Evolutionary conservation across 176 grass and related monocot genomes (phyloP), one percentile per base, ranked within the genome.

Genomic region (Triticum turgidum): DNA sequence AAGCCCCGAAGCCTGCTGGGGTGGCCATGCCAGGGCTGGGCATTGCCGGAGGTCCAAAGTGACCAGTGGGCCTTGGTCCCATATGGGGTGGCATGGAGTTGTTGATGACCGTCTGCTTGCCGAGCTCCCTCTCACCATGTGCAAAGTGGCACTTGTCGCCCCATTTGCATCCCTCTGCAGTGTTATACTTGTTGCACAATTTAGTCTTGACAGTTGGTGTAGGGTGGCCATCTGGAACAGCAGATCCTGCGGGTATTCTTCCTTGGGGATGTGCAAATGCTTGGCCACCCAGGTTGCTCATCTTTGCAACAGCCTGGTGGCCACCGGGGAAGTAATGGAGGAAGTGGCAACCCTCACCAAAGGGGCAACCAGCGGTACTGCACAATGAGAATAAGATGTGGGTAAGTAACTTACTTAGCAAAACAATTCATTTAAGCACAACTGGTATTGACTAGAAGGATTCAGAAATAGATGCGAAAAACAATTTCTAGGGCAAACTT

Each of bases 111-210:
- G 88, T 78, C 24, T 82, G 77, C 76, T 91, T 98, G 68, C 88
- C 91, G 15, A 98, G 84, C 37, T 98, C 96, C 45, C 90, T 82
- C 45, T 98, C 96, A 18, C 93, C 88, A 47, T 98, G 93, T 20
- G 96, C 96, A 86, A 98, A 95, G 69, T 93, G 93, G 72, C 93
- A 98, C 70, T 91, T 98, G 24, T 94, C 93, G 13, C 93, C 96
- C 74, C 75, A 98, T 92, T 95, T 98, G 84, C 93, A 98, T 17
- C 96, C 96, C 20, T 98, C 96, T 62, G 91, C 81, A 84, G 93
- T 94, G 69, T 92, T 94, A 24, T 89, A 95, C 75, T 95, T 98
- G 91, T 88, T 95, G 89, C 96, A 95, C 49, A 98, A 20, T 29
- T 89, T 85, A 63, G 93, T 93, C 88, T 95, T 95, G 21, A 83